These are phyloP conservation scores for Echium plantagineum DNA, from an alignment of 257 asterid species.

Conservation along the genomic window DNA sequence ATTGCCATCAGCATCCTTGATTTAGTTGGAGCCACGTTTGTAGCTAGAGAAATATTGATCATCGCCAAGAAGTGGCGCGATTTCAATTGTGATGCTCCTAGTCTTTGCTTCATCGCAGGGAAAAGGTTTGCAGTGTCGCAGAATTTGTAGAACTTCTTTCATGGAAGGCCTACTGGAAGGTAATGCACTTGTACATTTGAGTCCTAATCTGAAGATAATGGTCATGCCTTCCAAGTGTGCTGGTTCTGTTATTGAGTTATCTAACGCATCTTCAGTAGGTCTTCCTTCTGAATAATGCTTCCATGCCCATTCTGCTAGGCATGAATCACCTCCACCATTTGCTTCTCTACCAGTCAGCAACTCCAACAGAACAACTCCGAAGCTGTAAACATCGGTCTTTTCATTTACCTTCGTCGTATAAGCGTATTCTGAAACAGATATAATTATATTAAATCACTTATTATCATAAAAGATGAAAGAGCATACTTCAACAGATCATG, in stretches of 20 bases:
- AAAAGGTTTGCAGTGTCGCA: no score
- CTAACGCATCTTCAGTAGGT: conserved; percentile 28
- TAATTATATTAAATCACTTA: not conserved
- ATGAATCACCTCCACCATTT: conserved; percentile 43
- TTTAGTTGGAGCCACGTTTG: no score
- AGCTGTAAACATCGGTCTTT: conserved; percentile 33
- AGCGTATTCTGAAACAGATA: conserved; percentile 55
- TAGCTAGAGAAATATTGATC: no score
- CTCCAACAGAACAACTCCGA: conserved; percentile 35
- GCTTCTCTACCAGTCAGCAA: conserved; percentile 46
- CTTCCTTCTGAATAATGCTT: conserved; percentile 43
- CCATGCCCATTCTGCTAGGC: conserved; percentile 95
- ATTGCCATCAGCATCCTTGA: no score
- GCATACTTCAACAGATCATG: not conserved
- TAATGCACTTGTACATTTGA: no score
- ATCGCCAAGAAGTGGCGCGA: no score
- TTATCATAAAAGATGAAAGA: not conserved
- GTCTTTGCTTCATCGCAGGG: no score
- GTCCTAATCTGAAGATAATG: no score
- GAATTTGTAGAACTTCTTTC: no score
- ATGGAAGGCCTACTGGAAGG: no score
- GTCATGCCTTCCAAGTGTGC: conserved; percentile 40
- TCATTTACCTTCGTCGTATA: conserved; percentile 33
- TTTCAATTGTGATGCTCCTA: no score
- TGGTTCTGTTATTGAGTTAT: conserved; percentile 36